Evolutionary conservation across 176 grass and related monocot genomes (phyloP), one percentile per base, ranked within the genome.

Genomic region (Guadua angustifolia): DNA sequence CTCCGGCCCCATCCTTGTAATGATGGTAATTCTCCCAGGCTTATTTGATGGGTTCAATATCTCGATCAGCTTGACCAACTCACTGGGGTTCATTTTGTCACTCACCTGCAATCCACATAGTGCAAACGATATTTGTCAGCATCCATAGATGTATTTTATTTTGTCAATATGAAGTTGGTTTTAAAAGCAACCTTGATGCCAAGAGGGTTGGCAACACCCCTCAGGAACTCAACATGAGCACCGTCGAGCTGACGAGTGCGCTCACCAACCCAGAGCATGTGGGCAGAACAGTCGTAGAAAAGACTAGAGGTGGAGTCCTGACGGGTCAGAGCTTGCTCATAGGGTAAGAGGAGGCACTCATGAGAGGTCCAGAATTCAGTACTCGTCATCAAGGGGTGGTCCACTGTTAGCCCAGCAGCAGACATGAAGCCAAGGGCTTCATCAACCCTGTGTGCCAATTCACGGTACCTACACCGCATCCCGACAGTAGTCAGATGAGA

Each of bases 331-430:
- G 94, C 19, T 88, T 97, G 91, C 67, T 97, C 94, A 18, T 94
- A 97, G 0, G 94, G 94, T 8, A 97, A 92, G 64, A 97, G 91
- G 21, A 97, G 92, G 60, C 94, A 97, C 59, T 97, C 94, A 38
- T 97, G 94, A 4, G 94, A 97, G 61, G 94, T 97, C 91, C 87
- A 92, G 85, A 97, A 97, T n/a, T 97, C 94, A 22, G 94, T 97
- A 42, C 79, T 90, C 17, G 75, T 90, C 91, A 94, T 97, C 63
- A 90, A 71, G 0, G 86, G 94, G 83, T 97, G 92, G 83, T 94
- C 92, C 45, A 87, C 78, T 50, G 90, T 97, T 58, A 97, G 55
- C 43, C 94, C 94, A 51, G 92, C 84, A 1, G 92, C 94, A 74
- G 90, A 69, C 92, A 97, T 97, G 88, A 92, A 94, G n/a, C 94